A percentile compares a stretch with the other conserved stretches of the same genome.
These are phyloP conservation scores for Acer negundo DNA, from an alignment of 345 rosid genomes.

Conservation along the genomic window DNA sequence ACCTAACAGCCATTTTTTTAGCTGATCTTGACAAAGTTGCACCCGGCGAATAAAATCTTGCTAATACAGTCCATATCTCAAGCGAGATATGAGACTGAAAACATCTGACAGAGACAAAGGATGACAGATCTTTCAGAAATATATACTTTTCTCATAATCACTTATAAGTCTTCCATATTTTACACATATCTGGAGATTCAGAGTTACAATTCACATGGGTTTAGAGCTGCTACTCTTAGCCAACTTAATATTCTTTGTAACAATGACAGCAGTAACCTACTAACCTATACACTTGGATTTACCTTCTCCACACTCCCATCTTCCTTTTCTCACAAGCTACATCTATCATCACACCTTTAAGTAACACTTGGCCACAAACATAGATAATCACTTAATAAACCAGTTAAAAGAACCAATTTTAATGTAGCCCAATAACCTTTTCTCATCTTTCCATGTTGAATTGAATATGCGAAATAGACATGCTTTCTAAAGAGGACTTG, in stretches of 20 bases:
- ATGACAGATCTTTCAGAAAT: background rate
- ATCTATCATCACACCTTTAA: background rate
- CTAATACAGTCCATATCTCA: background rate
- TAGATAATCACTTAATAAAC: background rate
- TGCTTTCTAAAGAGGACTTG: background rate
- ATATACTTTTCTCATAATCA: background rate
- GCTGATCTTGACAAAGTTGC: too few species aligned
- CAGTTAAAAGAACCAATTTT: background rate
- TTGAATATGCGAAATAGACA: background rate
- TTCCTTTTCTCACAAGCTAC: background rate
- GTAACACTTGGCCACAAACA: slow-evolving; percentile 3
- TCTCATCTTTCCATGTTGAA: background rate
- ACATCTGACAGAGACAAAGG: background rate
- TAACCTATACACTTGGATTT: background rate
- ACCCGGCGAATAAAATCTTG: background rate
- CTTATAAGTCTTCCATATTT: background rate
- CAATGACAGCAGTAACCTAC: background rate
- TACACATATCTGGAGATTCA: background rate
- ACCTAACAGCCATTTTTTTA: background rate
- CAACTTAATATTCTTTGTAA: too few species aligned
- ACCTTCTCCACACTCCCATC: background rate
- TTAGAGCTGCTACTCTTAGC: too few species aligned
- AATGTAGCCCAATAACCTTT: background rate
- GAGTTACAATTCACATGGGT: too few species aligned
- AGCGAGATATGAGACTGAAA: background rate